Conservation (phyloP, 2,329 filamentous ascomycete species). For the Aspergillus fumigatus region DNA sequence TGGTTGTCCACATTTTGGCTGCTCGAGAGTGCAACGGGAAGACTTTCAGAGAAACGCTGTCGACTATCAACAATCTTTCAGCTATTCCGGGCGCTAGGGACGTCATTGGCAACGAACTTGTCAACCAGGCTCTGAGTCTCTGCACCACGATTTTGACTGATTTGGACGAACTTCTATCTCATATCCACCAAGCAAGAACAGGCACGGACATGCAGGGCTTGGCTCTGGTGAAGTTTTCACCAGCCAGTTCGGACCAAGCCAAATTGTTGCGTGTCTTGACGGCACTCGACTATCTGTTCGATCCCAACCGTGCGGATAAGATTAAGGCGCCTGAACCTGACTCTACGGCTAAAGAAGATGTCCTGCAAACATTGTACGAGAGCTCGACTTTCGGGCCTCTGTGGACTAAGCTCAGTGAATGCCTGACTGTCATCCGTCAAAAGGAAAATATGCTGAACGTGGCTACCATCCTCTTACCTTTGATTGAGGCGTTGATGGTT, state of each 20-base stretch:
- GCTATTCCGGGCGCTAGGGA: slow-evolving; percentile 85
- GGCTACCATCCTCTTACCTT: slow-evolving; percentile 85
- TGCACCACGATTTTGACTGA: slow-evolving; percentile 82
- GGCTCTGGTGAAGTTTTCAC: slow-evolving; percentile 91
- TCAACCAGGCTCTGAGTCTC: slow-evolving; percentile 76
- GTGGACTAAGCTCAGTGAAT: slow-evolving; percentile 89
- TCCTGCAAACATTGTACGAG: slow-evolving; percentile 83
- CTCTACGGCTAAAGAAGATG: slow-evolving; percentile 68
- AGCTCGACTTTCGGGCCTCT: slow-evolving; percentile 84
- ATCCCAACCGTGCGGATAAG: slow-evolving; percentile 63
- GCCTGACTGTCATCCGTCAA: slow-evolving; percentile 79
- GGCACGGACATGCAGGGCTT: slow-evolving; percentile 95
- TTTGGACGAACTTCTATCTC: slow-evolving; percentile 75
- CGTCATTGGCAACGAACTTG: slow-evolving; percentile 87
- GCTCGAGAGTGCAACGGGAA: slow-evolving; percentile 95
- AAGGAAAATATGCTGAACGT: slow-evolving; percentile 96
- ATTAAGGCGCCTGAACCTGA: slow-evolving; percentile 51
- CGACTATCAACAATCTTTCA: slow-evolving; percentile 97
- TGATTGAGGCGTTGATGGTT: slow-evolving; percentile 97
- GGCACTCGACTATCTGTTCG: slow-evolving; percentile 92
- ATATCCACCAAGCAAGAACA: slow-evolving; percentile 80
- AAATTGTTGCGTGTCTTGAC: slow-evolving; percentile 90
- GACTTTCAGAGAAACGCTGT: slow-evolving; percentile 95
- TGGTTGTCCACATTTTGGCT: slow-evolving; percentile 95
- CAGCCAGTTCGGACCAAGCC: slow-evolving; percentile 91